These are phyloP conservation scores for Trichoderma koningiopsis DNA, from an alignment of 2,329 filamentous ascomycete genomes.

Conservation along the genomic window DNA sequence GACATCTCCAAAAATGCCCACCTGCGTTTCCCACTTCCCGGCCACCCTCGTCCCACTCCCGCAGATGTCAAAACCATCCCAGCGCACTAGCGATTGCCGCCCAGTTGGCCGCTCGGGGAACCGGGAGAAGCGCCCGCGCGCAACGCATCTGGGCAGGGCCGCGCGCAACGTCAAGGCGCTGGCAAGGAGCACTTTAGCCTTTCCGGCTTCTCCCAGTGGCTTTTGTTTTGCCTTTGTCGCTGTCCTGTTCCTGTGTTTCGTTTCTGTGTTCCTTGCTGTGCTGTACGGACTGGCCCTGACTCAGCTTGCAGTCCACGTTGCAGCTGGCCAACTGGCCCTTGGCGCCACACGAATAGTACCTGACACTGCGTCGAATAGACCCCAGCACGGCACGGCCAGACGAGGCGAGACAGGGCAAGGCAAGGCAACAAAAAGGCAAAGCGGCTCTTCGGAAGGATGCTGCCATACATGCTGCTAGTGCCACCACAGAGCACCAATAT, in stretches of 20 bases:
- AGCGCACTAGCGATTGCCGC: constrained; percentile 22
- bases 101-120: constrained; percentile 23
- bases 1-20: constrained; percentile 7
- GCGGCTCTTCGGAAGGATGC: constrained; percentile 19
- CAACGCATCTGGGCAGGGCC: constrained; percentile 11
- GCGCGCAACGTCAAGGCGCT: constrained; percentile 1
- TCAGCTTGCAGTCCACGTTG: not conserved
- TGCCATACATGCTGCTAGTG: not conserved
- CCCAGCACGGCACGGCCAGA: not conserved
- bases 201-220: not conserved
- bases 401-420: not conserved
- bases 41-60: constrained; percentile 11
- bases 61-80: constrained; percentile 25
- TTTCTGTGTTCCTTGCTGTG: too few relatives aligned
- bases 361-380: not conserved
- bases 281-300: not conserved
- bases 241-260: not conserved
- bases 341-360: not conserved
- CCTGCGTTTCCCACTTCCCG: constrained; percentile 19
- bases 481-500: not conserved
- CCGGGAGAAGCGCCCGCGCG: constrained; percentile 6
- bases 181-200: not conserved
- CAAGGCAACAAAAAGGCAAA: not conserved
- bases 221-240: not conserved
- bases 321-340: not conserved